Evolutionary conservation across 768 basidiomycete species (phyloP), one percentile per base, ranked within the genome.

Genomic region (Hortiboletus campestris): DNA sequence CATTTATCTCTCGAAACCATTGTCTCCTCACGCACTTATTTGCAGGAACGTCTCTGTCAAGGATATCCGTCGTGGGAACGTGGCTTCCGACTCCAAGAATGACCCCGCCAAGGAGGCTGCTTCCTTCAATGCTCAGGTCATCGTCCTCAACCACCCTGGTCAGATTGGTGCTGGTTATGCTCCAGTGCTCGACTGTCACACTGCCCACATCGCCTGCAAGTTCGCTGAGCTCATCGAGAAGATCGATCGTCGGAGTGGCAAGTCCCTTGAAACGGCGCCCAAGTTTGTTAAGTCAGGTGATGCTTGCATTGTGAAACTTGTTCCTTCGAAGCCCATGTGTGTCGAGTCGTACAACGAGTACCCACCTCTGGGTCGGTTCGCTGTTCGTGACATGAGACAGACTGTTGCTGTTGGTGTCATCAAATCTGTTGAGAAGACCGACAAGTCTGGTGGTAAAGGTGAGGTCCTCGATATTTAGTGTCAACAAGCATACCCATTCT

Each of bases 281-380:
- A 99, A 99, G 78, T 94, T 93, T 77, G 90, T 99, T 86, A 99
- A 98, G 84, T 95, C 93, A 56, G 97, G 97, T 77, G 97, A 99
- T 80, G 94, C 96, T 61, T 92, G 90, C 82, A 99, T 99, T 69
- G 94, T 94, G 80, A 97, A 97, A 80, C 90, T 97, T 61, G 78
- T 96, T 67, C 93, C 94, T 62, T 86, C 85, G 80, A 97, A 98
- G 86, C 95, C 95, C 62, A 94, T 96, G 89, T 89, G 88, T 79
- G 88, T 89, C 59, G 86, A 95, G 82, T 84, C 89, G 40, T 97
- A 94, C 85, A 87, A 88, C 72, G 91, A 94, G 77, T 99, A 98
- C 80, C 96, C 97, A 67, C 97, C 97, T 77, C 89, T 99, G 63
- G 96, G 97, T 82, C 95, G 96, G 75, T 96, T 96, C 80, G 94